These are phyloP conservation scores for Globisporangium orthogonon DNA, from an alignment of 352 stramenopile genomes.

Conservation along the genomic window DNA sequence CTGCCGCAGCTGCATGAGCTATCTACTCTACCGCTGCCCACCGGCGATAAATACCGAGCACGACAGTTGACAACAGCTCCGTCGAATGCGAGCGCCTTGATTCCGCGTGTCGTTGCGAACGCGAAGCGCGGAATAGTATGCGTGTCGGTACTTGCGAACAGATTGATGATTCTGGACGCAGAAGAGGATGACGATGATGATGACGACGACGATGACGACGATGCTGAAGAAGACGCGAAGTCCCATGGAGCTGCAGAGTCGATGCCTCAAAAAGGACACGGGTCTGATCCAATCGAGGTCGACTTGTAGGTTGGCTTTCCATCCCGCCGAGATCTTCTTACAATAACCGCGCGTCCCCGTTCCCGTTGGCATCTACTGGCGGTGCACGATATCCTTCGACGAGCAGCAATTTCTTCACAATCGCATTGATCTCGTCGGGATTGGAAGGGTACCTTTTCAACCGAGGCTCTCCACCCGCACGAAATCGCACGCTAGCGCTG, in stretches of 20 bases:
- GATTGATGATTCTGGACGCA: conserved; percentile 49
- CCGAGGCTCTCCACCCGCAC: background rate
- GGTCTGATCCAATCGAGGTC: conserved; percentile 24
- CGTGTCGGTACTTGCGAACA: conserved; percentile 20
- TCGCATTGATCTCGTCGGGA: conserved; percentile 28
- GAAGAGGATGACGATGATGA: conserved; percentile 47
- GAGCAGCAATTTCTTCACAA: conserved; percentile 47
- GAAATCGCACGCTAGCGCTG: background rate
- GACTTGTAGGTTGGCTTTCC: conserved; percentile 11
- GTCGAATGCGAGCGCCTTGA: conserved; percentile 1
- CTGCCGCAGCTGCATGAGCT: conserved; percentile 3
- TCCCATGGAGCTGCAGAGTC: background rate
- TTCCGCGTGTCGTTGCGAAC: conserved; percentile 29
- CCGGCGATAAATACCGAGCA: conserved; percentile 7
- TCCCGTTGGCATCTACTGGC: background rate
- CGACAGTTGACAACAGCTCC: conserved; percentile 16
- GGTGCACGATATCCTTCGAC: conserved; percentile 42
- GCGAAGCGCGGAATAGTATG: conserved; percentile 53
- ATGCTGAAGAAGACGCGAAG: conserved; percentile 1
- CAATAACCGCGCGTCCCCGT: background rate
- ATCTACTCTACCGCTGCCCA: background rate
- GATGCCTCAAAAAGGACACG: background rate
- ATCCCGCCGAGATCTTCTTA: background rate
- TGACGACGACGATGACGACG: conserved; percentile 7
- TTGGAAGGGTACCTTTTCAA: conserved; percentile 29